phyloP scores from a whole-genome alignment of 495 filamentous ascomycete species.

The Mycothermus thermophilus region DNA sequence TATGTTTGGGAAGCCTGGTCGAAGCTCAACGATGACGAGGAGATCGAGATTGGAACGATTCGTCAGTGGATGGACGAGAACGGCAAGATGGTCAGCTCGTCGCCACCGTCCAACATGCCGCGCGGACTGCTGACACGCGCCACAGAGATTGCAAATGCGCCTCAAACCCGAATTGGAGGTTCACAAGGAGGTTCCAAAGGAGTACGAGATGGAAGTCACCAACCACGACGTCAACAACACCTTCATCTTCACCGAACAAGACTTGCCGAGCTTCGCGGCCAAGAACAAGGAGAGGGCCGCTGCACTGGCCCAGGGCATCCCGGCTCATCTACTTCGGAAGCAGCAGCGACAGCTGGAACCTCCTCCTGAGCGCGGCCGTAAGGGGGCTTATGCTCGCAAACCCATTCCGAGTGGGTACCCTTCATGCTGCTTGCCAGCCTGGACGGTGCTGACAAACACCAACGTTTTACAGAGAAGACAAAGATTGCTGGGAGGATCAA shows the following conservation, averaged over 20 bases:
- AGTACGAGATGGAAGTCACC: slow-evolving; percentile 63
- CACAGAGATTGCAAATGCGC: slow-evolving; percentile 30
- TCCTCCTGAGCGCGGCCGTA: slow-evolving; percentile 41
- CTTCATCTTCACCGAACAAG: slow-evolving; percentile 81
- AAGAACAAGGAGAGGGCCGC: slow-evolving; percentile 39
- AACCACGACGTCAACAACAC: slow-evolving; percentile 57
- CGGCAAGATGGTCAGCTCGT: slow-evolving; percentile 28
- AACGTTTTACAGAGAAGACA: slow-evolving; percentile 52
- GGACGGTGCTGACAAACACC: slow-evolving; percentile 1
- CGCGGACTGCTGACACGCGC: slow-evolving; percentile 6
- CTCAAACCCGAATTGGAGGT: slow-evolving; percentile 36
- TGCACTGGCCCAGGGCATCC: slow-evolving; percentile 35
- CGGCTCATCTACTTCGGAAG: slow-evolving; percentile 31
- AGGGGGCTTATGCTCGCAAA: slow-evolving; percentile 55
- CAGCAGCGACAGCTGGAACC: slow-evolving; percentile 25
- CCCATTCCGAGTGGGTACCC: slow-evolving; percentile 63
- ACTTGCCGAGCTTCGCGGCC: slow-evolving; percentile 63
- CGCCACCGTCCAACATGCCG: not conserved
- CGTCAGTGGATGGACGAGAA: slow-evolving; percentile 41
- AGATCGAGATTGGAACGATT: slow-evolving; percentile 61
- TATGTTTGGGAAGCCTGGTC: slow-evolving; percentile 62
- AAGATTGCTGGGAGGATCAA: slow-evolving; percentile 55
- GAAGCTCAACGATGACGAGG: slow-evolving; percentile 36
- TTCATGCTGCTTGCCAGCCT: not conserved
- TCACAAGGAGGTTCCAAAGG: slow-evolving; percentile 59